phyloP scores from a whole-genome alignment of 2,329 filamentous ascomycete genomes.

The Lecanicillium sp. region DNA sequence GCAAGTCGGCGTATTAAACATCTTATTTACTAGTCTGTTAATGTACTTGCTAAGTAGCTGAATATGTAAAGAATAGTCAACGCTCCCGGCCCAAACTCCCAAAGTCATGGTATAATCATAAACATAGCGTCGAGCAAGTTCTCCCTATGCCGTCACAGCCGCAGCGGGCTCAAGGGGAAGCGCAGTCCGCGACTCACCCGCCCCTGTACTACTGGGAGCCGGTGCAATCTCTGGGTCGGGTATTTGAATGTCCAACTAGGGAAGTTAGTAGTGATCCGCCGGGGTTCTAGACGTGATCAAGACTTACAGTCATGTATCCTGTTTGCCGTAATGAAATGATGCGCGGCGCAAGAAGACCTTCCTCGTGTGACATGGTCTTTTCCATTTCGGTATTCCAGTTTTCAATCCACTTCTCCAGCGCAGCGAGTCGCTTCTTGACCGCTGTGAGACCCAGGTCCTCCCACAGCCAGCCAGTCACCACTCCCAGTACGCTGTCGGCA shows the following conservation, averaged over 20 bases:
- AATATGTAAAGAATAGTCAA: no score
- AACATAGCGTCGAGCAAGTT: no score
- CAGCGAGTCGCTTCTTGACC: constrained; percentile 62
- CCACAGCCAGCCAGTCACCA: constrained; percentile 89
- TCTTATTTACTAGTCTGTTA: no score
- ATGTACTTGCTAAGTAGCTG: no score
- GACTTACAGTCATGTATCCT: constrained; percentile 73
- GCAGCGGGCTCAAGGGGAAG: constrained; percentile 24
- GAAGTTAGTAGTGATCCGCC: constrained; percentile 12
- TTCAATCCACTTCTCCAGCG: constrained; percentile 74
- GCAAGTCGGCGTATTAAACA: no score
- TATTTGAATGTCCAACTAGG: constrained; percentile 71
- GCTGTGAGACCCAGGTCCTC: constrained; percentile 77
- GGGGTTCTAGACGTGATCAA: neutral
- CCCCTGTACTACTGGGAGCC: constrained; percentile 35
- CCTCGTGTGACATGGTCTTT: constrained; percentile 43
- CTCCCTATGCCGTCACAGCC: constrained; percentile 13
- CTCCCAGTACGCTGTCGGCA: constrained; percentile 69
- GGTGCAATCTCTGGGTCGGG: constrained; percentile 65
- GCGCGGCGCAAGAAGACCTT: constrained; percentile 50
- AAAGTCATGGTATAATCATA: no score
- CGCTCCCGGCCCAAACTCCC: no score
- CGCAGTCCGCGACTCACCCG: constrained; percentile 27
- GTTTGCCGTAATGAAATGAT: constrained; percentile 74
- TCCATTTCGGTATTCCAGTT: constrained; percentile 75